A percentile compares a stretch with the other conserved stretches of the same genome.
These are phyloP conservation scores for Melanopsichium pennsylvanicum DNA, from an alignment of 1,284 basidiomycete genomes.

Conservation along the genomic window DNA sequence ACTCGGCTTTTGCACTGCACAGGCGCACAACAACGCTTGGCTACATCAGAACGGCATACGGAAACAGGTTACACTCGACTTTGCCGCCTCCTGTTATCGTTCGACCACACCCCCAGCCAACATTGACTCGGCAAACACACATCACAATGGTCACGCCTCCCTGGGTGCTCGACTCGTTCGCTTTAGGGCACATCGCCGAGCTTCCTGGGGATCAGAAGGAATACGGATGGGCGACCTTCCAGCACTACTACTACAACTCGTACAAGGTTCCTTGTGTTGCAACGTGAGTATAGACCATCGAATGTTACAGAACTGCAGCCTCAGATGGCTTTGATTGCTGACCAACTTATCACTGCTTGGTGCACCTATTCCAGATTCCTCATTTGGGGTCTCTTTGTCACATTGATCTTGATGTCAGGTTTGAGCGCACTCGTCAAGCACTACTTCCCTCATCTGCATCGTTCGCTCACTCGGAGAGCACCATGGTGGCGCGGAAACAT, in stretches of 20 bases:
- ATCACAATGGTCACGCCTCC: constrained; percentile 24
- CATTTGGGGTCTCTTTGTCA: constrained; percentile 13
- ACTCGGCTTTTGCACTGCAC: too few species aligned
- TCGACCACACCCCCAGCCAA: too few species aligned
- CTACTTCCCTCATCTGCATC: constrained; percentile 4
- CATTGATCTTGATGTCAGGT: constrained; percentile 3
- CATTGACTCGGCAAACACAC: too few species aligned
- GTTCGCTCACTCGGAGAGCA: neutral
- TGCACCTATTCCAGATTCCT: constrained; percentile 8
- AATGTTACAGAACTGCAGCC: too few species aligned
- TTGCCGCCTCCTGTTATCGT: too few species aligned
- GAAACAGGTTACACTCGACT: too few species aligned
- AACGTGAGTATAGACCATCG: constrained; percentile 7
- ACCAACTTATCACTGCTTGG: neutral
- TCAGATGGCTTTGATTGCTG: too few species aligned
- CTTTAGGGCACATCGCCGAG: constrained; percentile 6
- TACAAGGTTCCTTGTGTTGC: constrained; percentile 27
- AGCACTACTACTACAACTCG: constrained; percentile 25
- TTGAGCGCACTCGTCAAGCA: constrained; percentile 1
- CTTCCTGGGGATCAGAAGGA: constrained; percentile 12
- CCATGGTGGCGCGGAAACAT: constrained; percentile 20
- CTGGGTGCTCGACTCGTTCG: constrained; percentile 14
- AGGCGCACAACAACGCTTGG: too few species aligned
- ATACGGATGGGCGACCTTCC: constrained; percentile 15
- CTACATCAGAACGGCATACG: too few species aligned